A percentile compares a stretch with the other conserved stretches of the same genome.
phyloP scores from a whole-genome alignment of 805 yeast species.

The Komagataella populi region DNA sequence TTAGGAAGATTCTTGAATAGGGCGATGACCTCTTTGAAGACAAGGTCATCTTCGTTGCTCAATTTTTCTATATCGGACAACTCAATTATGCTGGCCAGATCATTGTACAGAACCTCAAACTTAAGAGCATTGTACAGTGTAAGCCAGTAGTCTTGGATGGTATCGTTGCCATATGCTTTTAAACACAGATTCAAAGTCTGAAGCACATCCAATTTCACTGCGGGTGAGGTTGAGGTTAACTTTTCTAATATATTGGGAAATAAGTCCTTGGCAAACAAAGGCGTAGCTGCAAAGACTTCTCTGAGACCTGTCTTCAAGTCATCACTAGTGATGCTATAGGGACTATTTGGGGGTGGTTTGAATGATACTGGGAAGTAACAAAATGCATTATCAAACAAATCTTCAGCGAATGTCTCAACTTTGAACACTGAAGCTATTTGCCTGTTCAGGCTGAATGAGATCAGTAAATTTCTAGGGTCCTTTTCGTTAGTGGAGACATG shows the following conservation, averaged over 20 bases:
- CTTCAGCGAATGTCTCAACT: conserved; percentile 34
- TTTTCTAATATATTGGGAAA: conserved; percentile 73
- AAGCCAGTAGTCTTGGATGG: conserved; percentile 49
- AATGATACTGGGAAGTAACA: conserved; percentile 97
- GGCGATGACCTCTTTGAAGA: neutral
- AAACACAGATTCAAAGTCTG: conserved; percentile 47
- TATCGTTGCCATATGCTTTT: conserved; percentile 30
- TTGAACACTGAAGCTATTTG: conserved; percentile 28
- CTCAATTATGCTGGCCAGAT: conserved; percentile 16
- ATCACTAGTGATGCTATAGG: conserved; percentile 65
- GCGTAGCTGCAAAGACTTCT: conserved; percentile 45
- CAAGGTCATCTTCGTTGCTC: neutral
- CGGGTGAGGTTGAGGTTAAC: conserved; percentile 59
- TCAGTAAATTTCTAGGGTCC: conserved; percentile 78
- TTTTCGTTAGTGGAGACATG: conserved; percentile 78
- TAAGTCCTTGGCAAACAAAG: conserved; percentile 54
- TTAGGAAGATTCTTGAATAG: neutral
- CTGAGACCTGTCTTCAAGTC: conserved; percentile 56
- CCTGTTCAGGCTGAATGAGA: conserved; percentile 47
- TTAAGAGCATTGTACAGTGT: conserved; percentile 81
- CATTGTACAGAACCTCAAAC: conserved; percentile 77
- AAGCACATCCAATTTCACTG: conserved; percentile 64
- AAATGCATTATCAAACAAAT: conserved; percentile 76
- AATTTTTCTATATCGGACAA: neutral
- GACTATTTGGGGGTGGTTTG: conserved; percentile 83